Conservation (phyloP, 192 early-diverging fungal genomes). For the Backusella liffmaniae region DNA sequence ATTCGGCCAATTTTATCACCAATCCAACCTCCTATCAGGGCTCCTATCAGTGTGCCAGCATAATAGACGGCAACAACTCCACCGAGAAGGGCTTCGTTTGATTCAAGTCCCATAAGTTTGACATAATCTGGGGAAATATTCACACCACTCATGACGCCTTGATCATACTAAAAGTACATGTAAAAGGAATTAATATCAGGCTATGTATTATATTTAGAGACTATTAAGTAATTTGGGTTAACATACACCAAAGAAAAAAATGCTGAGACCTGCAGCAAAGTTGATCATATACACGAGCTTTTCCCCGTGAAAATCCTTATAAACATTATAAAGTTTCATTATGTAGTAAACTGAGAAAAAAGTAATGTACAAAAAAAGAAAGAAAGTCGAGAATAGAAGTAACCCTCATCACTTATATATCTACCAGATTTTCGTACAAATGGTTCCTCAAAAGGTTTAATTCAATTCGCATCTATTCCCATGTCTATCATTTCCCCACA, state of each 20-base stretch:
- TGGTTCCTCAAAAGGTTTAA: neutral
- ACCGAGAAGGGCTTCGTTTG: slow-evolving; percentile 23
- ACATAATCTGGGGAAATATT: slow-evolving; percentile 16
- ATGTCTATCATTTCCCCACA: neutral
- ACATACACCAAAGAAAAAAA: slow-evolving; percentile 36
- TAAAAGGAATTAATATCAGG: neutral
- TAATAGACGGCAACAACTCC: slow-evolving; percentile 35
- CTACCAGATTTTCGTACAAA: neutral
- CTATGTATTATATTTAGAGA: too few species aligned
- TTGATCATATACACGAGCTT: slow-evolving; percentile 23
- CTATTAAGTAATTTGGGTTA: too few species aligned
- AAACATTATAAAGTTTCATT: neutral
- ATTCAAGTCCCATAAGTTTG: neutral
- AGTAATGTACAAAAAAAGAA: neutral
- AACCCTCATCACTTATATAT: neutral
- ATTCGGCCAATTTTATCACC: slow-evolving; percentile 35
- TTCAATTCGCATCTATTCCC: neutral
- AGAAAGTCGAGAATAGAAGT: neutral
- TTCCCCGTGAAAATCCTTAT: neutral
- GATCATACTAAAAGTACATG: slow-evolving; percentile 21
- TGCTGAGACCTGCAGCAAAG: slow-evolving; percentile 27
- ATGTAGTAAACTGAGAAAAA: neutral
- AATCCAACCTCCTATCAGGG: slow-evolving; percentile 32
- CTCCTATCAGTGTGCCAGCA: slow-evolving; percentile 27
- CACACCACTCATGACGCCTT: slow-evolving; percentile 32